Conservation (phyloP, 805 yeast genomes). For the Candida adriatica region DNA sequence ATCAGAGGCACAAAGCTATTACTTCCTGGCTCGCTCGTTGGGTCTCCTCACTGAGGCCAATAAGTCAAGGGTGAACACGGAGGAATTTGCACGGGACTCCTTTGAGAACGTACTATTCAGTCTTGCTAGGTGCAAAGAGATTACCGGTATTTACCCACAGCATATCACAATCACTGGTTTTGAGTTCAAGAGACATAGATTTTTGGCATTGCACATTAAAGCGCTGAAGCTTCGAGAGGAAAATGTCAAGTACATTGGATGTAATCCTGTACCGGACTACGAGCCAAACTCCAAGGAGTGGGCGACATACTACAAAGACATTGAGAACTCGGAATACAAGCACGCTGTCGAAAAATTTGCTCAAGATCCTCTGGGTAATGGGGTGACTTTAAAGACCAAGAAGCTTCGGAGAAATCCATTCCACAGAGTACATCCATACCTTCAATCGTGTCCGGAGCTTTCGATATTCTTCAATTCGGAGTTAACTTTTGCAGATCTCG, state of each 20-base stretch:
- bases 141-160: constrained; percentile 40
- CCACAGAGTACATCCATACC: constrained; percentile 34
- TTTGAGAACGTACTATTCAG: constrained; percentile 70
- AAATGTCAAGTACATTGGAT: constrained; percentile 44
- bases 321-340: constrained; percentile 41
- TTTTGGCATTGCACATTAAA: constrained; percentile 45
- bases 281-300: constrained; percentile 19
- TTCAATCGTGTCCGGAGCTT: constrained; percentile 10
- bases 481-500: too few species aligned
- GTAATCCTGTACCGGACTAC: constrained; percentile 44
- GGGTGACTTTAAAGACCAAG: constrained; percentile 37
- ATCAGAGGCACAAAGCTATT: constrained; percentile 59
- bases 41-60: constrained; percentile 4
- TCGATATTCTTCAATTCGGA: constrained; percentile 12
- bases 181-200: constrained; percentile 63
- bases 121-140: constrained; percentile 44
- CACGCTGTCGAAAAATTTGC: constrained; percentile 49
- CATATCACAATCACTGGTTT: constrained; percentile 59
- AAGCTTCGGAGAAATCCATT: constrained; percentile 53
- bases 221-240: constrained; percentile 38
- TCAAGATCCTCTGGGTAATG: constrained; percentile 52
- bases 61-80: constrained; percentile 35
- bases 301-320: constrained; percentile 37
- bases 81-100: constrained; percentile 74
- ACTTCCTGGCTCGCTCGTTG: constrained; percentile 34